Evolutionary conservation across 768 basidiomycete genomes (phyloP), one percentile per base, ranked within the genome.

Genomic region (Trametes sanguinea): DNA sequence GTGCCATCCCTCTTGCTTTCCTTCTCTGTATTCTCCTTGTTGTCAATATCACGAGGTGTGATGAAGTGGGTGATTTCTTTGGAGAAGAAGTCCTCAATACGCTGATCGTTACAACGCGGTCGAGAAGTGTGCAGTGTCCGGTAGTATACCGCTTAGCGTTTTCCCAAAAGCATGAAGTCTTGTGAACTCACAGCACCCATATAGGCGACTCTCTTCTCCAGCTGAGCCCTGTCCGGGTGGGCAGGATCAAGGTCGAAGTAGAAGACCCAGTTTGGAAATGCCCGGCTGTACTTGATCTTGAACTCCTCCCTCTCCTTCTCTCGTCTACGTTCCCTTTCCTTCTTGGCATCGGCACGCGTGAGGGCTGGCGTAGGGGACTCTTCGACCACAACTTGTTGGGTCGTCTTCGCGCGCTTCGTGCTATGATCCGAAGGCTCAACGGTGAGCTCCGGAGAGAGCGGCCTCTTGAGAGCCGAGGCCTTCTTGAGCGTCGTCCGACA

Each of bases 51-150:
- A 62, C 51, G 73, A 57, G 44, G 69, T 6, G 90, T 91, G 71
- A 96, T 87, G 64, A 98, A 81, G 76, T 98, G 96, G 0, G 94
- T 95, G 29, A 96, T 85, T 51, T 85, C 82, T 51, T 81, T 86
- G 33, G 90, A 92, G 74, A 98, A 95, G 80, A 97, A 97, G 63
- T 87, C 83, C 52, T 96, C 93, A 58, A 94, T 83, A 58, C 79
- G 80, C 97, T 98, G 69, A 39, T 11, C 10, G 37, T 5, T 14
- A 44, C 6, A 37, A 11, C 35, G 35, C 11, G 35, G 35, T 11
- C 35, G 11, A 37, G 35, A 37, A 37, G 35, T 37, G 35, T 37
- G 11, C 6, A 6, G 35, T 37, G 6, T 37, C 35, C 35, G 35
- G 35, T 37, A 37, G 6, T 6, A 11, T 32, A 57, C 14, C 5